phyloP scores from a whole-genome alignment of 257 asterid genomes.

The Phtheirospermum japonicum region DNA sequence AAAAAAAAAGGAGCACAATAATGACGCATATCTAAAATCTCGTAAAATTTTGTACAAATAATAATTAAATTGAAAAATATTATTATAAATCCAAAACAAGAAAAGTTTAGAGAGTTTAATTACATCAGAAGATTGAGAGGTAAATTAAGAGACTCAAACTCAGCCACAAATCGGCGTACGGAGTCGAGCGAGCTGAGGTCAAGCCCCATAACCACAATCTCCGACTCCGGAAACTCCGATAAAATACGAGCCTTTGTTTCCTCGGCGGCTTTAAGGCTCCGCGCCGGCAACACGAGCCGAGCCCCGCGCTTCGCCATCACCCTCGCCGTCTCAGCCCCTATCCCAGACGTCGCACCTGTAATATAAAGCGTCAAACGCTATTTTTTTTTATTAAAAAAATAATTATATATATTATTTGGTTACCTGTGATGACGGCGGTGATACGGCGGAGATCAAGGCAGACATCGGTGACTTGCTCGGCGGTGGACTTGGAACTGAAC shows the following conservation, averaged over 20 bases:
- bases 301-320: conserved; percentile 87
- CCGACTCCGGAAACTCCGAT: conserved; percentile 61
- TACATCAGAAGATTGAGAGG: conserved; percentile 92
- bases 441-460: conserved; percentile 51
- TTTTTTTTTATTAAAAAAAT: no score
- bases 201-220: conserved; percentile 67
- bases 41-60: no score
- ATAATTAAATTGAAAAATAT: no score
- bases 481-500: conserved; percentile 76
- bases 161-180: conserved; percentile 59
- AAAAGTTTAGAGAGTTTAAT: conserved; percentile 7
- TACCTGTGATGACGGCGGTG: conserved; percentile 89
- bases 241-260: conserved; percentile 62
- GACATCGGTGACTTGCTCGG: conserved; percentile 63
- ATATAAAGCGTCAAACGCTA: no score
- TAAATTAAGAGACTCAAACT: conserved; percentile 58
- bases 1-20: not conserved
- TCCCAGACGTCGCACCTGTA: conserved; percentile 94
- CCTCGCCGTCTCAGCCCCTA: conserved; percentile 92
- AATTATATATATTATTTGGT: not conserved
- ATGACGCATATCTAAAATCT: not conserved
- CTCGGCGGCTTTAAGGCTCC: conserved; percentile 77
- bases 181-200: conserved; percentile 84
- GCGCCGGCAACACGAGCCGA: conserved; percentile 73
- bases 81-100: no score